Conservation (phyloP, 1,284 basidiomycete genomes). For the Earliella scabrosa region DNA sequence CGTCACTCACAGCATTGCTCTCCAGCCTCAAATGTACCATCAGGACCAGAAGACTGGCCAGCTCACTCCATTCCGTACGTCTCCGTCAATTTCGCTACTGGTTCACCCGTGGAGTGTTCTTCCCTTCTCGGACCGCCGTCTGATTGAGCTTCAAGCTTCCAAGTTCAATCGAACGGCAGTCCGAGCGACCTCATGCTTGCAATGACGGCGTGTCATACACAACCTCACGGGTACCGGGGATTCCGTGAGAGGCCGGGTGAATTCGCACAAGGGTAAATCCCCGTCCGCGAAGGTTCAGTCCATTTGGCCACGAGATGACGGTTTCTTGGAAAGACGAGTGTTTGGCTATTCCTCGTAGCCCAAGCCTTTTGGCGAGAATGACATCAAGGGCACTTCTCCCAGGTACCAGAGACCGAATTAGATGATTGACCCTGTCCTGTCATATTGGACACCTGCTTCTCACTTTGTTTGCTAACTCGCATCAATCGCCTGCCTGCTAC, state of each 20-base stretch:
- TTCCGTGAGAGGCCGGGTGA: neutral
- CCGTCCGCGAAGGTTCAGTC: neutral
- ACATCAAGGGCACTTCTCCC: neutral
- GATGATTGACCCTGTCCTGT: neutral
- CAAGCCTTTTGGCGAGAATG: neutral
- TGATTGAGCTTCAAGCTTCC: neutral
- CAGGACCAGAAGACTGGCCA: constrained; percentile 25
- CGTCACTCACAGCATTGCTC: neutral
- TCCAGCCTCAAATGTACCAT: constrained; percentile 26
- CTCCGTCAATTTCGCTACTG: neutral
- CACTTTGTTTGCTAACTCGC: neutral
- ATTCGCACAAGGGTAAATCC: neutral
- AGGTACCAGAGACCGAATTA: neutral
- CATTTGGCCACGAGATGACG: neutral
- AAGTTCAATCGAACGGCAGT: neutral
- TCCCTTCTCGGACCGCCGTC: neutral
- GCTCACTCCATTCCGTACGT: constrained; percentile 26
- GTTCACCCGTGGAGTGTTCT: too few species aligned
- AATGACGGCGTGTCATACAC: neutral
- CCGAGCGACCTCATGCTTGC: neutral
- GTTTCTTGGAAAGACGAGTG: neutral
- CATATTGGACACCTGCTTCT: neutral
- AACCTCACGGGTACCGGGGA: neutral
- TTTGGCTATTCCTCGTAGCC: neutral
- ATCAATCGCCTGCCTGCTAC: too few species aligned